Evolutionary conservation across 1,284 basidiomycete genomes (phyloP).

Genomic region (Ustilago tritici): DNA sequence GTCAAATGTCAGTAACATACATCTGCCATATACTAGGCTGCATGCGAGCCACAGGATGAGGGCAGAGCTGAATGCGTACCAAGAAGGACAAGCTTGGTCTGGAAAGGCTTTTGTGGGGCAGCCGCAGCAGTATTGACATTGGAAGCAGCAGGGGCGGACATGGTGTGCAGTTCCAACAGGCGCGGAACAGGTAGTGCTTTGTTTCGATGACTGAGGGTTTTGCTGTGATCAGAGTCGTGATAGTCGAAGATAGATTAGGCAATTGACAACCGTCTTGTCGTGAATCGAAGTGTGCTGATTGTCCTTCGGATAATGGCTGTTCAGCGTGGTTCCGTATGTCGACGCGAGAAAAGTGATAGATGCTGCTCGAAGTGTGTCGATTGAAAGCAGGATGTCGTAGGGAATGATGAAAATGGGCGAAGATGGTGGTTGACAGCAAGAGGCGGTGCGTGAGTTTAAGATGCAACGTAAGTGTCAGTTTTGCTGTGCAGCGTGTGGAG

Average conservation of each 20-base stretch:
- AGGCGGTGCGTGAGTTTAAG: background rate
- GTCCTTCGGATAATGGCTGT: background rate
- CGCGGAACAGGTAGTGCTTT: background rate
- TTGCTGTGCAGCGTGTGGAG: conserved; percentile 2
- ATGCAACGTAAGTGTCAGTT: background rate
- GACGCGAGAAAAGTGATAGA: too few relatives aligned
- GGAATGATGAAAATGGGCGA: background rate
- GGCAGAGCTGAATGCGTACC: conserved; percentile 27
- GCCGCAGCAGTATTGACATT: conserved; percentile 23
- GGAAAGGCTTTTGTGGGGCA: conserved; percentile 64
- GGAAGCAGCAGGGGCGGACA: conserved; percentile 34
- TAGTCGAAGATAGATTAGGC: background rate
- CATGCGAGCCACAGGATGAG: background rate
- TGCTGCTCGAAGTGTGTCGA: background rate
- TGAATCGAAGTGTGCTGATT: background rate
- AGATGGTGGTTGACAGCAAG: background rate
- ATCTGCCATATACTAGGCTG: background rate
- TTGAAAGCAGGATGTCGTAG: background rate
- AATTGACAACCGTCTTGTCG: background rate
- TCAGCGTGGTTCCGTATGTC: background rate
- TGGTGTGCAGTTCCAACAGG: background rate
- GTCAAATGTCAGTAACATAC: background rate
- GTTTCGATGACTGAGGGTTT: background rate
- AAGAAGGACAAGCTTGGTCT: conserved; percentile 69
- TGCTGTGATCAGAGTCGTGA: background rate